Conservation (phyloP, 2,329 filamentous ascomycete genomes). For the Xylariaceae sp. region DNA sequence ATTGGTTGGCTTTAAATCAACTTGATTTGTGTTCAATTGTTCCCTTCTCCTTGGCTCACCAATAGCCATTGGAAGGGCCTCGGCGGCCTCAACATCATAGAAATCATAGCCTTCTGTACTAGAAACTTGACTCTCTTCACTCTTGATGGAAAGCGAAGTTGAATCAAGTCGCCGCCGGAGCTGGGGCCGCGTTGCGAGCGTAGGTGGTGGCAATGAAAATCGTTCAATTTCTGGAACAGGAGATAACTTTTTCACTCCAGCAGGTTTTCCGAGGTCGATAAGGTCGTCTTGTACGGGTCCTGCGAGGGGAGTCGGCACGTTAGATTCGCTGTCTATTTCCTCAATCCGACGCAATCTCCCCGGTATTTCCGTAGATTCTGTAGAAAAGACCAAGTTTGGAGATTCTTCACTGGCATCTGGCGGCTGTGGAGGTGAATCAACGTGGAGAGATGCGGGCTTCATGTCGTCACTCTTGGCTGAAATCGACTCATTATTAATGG, state of each 20-base stretch:
- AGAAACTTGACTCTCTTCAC: conserved; percentile 47
- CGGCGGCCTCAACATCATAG: conserved; percentile 51
- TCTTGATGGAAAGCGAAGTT: conserved; percentile 44
- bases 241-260: conserved; percentile 38
- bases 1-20: conserved; percentile 30
- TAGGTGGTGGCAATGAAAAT: conserved; percentile 46
- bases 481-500: conserved; percentile 15
- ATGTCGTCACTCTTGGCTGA: conserved; percentile 14
- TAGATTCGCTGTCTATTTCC: conserved; percentile 58
- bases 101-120: conserved; percentile 61
- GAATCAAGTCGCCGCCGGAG: conserved; percentile 46
- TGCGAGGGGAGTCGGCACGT: conserved; percentile 54
- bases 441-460: conserved; percentile 13
- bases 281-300: conserved; percentile 42
- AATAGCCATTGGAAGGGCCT: conserved; percentile 42
- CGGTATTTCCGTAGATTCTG: conserved; percentile 32
- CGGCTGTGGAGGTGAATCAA: conserved; percentile 19
- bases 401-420: conserved; percentile 19
- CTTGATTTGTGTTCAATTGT: conserved; percentile 34
- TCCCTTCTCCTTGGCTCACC: conserved; percentile 45
- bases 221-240: conserved; percentile 47
- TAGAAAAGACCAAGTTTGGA: conserved; percentile 26
- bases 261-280: conserved; percentile 26
- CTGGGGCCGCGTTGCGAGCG: conserved; percentile 34
- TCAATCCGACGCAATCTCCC: conserved; percentile 46